A percentile compares a stretch with the other conserved stretches of the same genome.
Evolutionary conservation across 192 early-diverging fungal species (phyloP).

Genomic region (Jimgerdemannia flammicorona): DNA sequence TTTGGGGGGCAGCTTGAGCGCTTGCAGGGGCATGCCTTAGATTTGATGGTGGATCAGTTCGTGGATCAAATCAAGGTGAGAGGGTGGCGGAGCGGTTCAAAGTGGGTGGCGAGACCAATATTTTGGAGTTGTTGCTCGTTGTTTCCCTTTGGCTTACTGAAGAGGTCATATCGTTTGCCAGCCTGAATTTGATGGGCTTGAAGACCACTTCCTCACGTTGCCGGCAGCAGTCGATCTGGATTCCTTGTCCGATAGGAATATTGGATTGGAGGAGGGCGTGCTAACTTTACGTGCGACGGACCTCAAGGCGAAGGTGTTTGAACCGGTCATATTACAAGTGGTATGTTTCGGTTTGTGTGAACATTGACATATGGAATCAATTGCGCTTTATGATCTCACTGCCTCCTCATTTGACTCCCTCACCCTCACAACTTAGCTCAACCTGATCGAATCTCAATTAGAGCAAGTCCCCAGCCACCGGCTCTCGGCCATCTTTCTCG

Average conservation of each 20-base stretch:
- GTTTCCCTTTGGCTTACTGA: conserved; percentile 4
- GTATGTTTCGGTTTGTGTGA: conserved; percentile 11
- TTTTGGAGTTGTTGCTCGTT: not conserved
- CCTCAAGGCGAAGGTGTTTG: conserved; percentile 41
- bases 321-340: conserved; percentile 39
- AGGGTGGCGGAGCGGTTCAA: not conserved
- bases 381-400: not conserved
- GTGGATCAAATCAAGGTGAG: conserved; percentile 36
- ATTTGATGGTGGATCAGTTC: conserved; percentile 34
- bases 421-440: conserved; percentile 16
- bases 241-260: conserved; percentile 24
- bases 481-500: conserved; percentile 45
- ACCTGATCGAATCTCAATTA: conserved; percentile 40
- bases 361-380: no score
- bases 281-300: conserved; percentile 33
- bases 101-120: not conserved
- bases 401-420: not conserved
- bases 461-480: conserved; percentile 21
- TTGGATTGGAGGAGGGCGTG: conserved; percentile 40
- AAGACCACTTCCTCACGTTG: conserved; percentile 39
- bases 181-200: conserved; percentile 45
- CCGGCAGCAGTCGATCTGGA: conserved; percentile 36
- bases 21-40: conserved; percentile 21
- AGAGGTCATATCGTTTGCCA: conserved; percentile 10
- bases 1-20: conserved; percentile 24